Conservation (phyloP, 768 basidiomycete genomes). For the Galerina sulciceps region DNA sequence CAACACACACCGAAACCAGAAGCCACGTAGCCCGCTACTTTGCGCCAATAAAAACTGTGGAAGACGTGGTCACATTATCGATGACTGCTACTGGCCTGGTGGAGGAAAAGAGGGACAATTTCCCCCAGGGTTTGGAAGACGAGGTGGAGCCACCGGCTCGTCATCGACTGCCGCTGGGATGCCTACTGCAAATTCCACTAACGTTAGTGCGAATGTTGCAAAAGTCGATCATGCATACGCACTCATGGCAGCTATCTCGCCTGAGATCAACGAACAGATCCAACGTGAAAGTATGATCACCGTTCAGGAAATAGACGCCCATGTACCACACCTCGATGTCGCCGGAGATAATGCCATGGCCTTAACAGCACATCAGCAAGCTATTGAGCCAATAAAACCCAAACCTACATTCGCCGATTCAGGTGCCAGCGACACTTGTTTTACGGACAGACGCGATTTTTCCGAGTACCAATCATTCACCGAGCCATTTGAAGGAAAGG, state of each 20-base stretch:
- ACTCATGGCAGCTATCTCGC: not conserved
- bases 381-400: not conserved
- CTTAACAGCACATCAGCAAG: not conserved
- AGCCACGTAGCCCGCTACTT: not conserved
- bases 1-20: not conserved
- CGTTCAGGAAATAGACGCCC: too few relatives aligned
- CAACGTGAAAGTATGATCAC: too few relatives aligned
- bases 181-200: not conserved
- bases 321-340: too few relatives aligned
- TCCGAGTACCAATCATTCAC: constrained; percentile 8
- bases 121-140: constrained; percentile 21
- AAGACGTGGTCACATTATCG: constrained; percentile 24
- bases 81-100: constrained; percentile 35
- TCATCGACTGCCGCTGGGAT: not conserved
- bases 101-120: constrained; percentile 42
- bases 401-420: constrained; percentile 16
- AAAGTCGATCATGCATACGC: not conserved
- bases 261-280: too few relatives aligned
- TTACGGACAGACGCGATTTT: constrained; percentile 20
- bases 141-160: not conserved
- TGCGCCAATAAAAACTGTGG: constrained; percentile 27
- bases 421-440: constrained; percentile 29
- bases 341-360: too few relatives aligned
- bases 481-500: not conserved
- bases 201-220: too few relatives aligned